Evolutionary conservation across 129 eudicot species (phyloP), one percentile per base, ranked within the genome.

Genomic region (Flaveria ramosissima): DNA sequence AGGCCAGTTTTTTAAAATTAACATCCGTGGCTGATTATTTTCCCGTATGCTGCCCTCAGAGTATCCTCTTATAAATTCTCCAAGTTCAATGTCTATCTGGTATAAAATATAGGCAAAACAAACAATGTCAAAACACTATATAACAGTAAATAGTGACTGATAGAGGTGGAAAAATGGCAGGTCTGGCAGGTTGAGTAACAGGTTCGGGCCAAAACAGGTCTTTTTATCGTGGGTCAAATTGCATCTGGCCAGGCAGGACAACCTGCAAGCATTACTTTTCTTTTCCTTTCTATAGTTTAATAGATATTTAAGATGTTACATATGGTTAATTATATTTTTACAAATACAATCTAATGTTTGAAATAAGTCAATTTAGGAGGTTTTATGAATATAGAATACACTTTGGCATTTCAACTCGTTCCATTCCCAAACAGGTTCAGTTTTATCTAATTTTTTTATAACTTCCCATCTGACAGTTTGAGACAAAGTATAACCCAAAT

Each of bases 1-100:
- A 42, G 99, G 99, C 99, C 99, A 95, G 84, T 92, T 96, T 80
- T 95, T 95, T 71, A 95, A 59, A 68, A 86, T 81, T 71, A 95
- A 85, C 92, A 95, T 81, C 72, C 90, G 83, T 21, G 84, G 94
- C 81, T 75, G 41, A 56, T 87, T 89, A 76, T 89, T 83, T 85
- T 86, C 84, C 69, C 70, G 82, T 63, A 82, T 55, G 55, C 95
- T 91, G 68, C 99, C 99, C 81, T 95, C 96, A 24, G 85, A 79
- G 81, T 89, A 95, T 84, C 99, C 99, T 84, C 81, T 89, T 69
- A 95, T 83, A 80, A 95, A 95, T 77, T 95, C 79, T 78, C 91
- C 91, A 57, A 89, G 94, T 80, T 85, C 89, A 77, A 95, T 91
- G 77, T 85, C 86, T 70, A 92, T 74, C 99, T 95, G 83, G 72